These are phyloP conservation scores for Xylaria sp. DNA, from an alignment of 2,329 filamentous ascomycete genomes.

Conservation along the genomic window DNA sequence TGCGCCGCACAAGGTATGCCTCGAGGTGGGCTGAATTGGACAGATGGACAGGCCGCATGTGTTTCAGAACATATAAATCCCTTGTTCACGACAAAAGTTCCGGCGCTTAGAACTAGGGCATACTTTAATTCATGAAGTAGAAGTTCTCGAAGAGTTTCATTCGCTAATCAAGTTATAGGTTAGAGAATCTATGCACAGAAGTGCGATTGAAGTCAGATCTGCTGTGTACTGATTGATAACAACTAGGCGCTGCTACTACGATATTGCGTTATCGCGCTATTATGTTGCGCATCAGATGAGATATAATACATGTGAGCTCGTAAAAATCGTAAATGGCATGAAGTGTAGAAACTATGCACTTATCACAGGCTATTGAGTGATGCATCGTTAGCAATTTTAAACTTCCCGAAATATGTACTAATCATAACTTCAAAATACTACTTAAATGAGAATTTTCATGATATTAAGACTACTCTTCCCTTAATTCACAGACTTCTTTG, in stretches of 20 bases:
- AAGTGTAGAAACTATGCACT: neutral
- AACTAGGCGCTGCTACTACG: neutral
- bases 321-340: neutral
- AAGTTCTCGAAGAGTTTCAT: too few relatives aligned
- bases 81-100: neutral
- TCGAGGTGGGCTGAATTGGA: conserved; percentile 12
- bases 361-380: neutral
- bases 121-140: neutral
- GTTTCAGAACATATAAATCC: neutral
- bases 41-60: conserved; percentile 13
- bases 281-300: neutral
- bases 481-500: neutral
- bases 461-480: neutral
- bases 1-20: conserved; percentile 23
- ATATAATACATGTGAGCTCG: neutral
- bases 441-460: neutral
- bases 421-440: neutral
- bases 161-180: neutral
- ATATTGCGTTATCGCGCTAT: neutral
- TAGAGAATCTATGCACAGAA: neutral
- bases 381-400: neutral
- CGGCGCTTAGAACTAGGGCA: conserved; percentile 5
- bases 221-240: neutral
- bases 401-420: neutral
- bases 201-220: neutral